Evolutionary conservation across 208 protist species (phyloP), one percentile per base, ranked within the genome.

Genomic region (Trypanosoma avium): DNA sequence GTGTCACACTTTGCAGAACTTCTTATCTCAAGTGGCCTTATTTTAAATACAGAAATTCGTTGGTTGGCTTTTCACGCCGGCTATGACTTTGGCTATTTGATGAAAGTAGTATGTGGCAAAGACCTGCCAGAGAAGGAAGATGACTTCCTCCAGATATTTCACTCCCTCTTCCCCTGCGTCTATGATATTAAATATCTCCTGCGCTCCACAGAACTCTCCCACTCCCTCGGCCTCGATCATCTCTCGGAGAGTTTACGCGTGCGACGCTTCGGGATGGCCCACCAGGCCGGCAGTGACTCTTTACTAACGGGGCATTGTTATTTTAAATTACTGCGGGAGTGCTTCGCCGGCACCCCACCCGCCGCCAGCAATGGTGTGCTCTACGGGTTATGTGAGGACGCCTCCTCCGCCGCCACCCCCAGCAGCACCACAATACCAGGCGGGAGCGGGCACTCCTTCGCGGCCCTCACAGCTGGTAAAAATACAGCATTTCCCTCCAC

Each of bases 161-260:
- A 97, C 58, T 73, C 82, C 6, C 98, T 99, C 58, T 99, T 99
- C 75, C 98, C 97, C 15, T 82, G 77, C 69, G 89, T 99, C 71
- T 99, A 98, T 72, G 98, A 99, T 73, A 95, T 99, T 53, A 99
- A 99, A 77, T 99, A 99, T 79, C 77, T 99, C n/a, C 97, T 99
- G 67, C 97, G 95, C 61, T 89, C 79, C 62, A 97, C 92, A 8
- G 89, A 93, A 47, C 57, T 85, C 43, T 91, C 85, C 19, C 88
- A 98, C 63, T 97, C 97, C 32, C 93, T 88, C 52, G 98, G 98
- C 33, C 75, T 99, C 29, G 96, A 99, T 73, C 88, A 96, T 54
- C 85, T 99, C 13, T 97, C 98, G 40, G 96, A 99, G 53, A 90
- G 86, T 46, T 82, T 99, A 57, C 86, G 92, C 56, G 75, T 98